These are phyloP conservation scores for Arabidopsis arenosa DNA, from an alignment of 345 rosid species.

Conservation along the genomic window DNA sequence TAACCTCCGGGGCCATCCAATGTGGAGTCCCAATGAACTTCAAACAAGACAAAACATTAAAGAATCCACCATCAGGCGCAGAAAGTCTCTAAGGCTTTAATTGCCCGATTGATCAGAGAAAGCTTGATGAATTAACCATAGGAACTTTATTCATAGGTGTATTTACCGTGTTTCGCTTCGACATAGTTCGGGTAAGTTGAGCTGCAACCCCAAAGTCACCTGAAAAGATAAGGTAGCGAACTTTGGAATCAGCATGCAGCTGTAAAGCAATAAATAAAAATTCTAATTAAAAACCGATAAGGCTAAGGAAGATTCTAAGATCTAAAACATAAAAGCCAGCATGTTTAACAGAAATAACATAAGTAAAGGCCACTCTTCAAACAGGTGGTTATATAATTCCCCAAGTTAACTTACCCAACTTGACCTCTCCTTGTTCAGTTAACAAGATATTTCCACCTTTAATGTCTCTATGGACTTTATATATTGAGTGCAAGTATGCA, in stretches of 20 bases:
- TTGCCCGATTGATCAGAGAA: slow-evolving; percentile 14
- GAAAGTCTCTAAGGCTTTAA: neutral
- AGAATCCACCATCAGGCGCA: slow-evolving; percentile 31
- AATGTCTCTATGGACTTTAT: slow-evolving; percentile 97
- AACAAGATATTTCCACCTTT: slow-evolving; percentile 98
- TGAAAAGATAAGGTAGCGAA: slow-evolving; percentile 47
- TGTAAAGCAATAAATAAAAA: neutral
- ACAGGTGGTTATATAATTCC: neutral
- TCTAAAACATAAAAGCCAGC: slow-evolving; percentile 15
- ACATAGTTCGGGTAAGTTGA: slow-evolving; percentile 98
- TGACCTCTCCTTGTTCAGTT: slow-evolving; percentile 99
- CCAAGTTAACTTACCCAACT: slow-evolving; percentile 76
- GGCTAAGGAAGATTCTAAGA: slow-evolving; percentile 23
- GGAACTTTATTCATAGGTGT: slow-evolving; percentile 10
- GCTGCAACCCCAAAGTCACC: slow-evolving; percentile 99
- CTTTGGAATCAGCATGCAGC: slow-evolving; percentile 32
- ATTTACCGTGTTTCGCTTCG: slow-evolving; percentile 92
- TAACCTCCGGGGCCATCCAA: slow-evolving; percentile 99
- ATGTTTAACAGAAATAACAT: slow-evolving; percentile 19
- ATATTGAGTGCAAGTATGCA: slow-evolving; percentile 94
- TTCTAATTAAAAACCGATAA: neutral
- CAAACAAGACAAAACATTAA: slow-evolving; percentile 35
- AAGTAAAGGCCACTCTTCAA: slow-evolving; percentile 16
- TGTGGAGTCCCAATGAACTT: slow-evolving; percentile 99
- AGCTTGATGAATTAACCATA: slow-evolving; percentile 29